Evolutionary conservation across 73 alveolate species (phyloP).

Genomic region (Diophrys appendiculata): DNA sequence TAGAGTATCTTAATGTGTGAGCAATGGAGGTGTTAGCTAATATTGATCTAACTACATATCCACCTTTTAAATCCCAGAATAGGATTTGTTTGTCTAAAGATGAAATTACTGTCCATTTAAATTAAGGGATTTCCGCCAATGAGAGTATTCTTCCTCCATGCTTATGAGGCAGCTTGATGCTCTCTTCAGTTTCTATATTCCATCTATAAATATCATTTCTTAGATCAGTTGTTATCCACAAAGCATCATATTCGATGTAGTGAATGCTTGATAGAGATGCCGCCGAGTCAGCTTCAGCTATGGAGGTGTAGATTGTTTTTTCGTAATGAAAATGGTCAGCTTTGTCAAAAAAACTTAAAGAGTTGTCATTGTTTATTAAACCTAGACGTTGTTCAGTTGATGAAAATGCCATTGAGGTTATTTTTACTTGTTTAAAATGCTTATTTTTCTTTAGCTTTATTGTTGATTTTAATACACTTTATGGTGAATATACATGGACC

Average conservation of each 20-base stretch:
- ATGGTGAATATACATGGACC: too few relatives aligned
- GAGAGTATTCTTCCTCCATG: conserved; percentile 2
- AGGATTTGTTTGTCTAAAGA: conserved; percentile 2
- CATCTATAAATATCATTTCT: background rate
- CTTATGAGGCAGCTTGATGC: background rate
- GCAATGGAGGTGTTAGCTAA: background rate
- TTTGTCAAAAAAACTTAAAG: background rate
- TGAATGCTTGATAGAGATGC: background rate
- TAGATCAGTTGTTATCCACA: conserved; percentile 14
- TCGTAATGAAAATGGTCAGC: background rate
- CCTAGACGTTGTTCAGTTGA: background rate
- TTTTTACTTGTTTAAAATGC: background rate
- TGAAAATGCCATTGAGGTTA: background rate
- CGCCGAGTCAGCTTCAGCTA: background rate
- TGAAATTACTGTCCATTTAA: conserved; percentile 4
- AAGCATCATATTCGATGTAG: conserved; percentile 1
- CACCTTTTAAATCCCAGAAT: conserved; percentile 3
- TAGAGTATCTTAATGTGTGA: conserved; percentile 5
- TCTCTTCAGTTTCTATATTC: background rate
- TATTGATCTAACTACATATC: conserved; percentile 4
- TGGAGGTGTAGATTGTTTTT: background rate
- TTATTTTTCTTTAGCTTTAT: too few relatives aligned
- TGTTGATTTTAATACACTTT: too few relatives aligned
- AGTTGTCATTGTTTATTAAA: background rate
- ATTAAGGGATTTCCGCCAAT: conserved; percentile 11